Evolutionary conservation across 371 early-diverging fungal species (phyloP).

Genomic region (Apophysomyces variabilis): DNA sequence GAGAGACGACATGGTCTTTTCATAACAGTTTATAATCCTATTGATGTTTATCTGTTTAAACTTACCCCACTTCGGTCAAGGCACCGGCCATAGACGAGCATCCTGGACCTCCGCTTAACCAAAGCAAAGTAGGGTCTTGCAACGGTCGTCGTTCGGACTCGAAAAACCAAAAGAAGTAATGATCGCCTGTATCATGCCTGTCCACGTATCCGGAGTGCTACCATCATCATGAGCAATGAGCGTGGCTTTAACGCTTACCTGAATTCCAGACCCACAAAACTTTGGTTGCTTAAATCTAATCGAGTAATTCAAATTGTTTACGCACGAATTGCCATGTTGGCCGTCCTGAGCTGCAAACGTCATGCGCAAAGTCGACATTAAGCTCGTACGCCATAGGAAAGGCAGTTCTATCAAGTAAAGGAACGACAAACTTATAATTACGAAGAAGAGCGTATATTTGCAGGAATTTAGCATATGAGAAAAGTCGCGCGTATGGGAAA

Average conservation of each 20-base stretch:
- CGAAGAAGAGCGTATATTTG: background rate
- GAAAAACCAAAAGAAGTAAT: conserved; percentile 73
- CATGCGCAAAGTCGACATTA: background rate
- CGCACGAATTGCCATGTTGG: background rate
- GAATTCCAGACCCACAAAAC: background rate
- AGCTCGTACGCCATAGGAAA: background rate
- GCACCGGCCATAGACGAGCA: conserved; percentile 58
- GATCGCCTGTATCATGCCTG: conserved; percentile 19
- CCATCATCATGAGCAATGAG: background rate
- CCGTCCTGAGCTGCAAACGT: background rate
- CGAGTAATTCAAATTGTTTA: background rate
- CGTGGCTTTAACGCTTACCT: background rate
- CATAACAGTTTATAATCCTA: no score
- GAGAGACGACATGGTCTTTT: conserved; percentile 67
- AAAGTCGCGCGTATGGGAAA: background rate
- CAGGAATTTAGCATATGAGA: background rate
- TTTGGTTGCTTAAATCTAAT: background rate
- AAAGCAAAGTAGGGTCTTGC: conserved; percentile 58
- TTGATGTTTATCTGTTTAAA: background rate
- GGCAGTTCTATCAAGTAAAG: background rate
- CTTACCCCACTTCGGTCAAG: background rate
- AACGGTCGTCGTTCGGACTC: conserved; percentile 50
- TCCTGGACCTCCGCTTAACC: conserved; percentile 71
- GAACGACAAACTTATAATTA: background rate
- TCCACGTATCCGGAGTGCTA: conserved; percentile 15